A percentile compares a stretch with the other conserved stretches of the same genome.
Conservation (phyloP, 768 basidiomycete species). For the Collybia sp. region DNA sequence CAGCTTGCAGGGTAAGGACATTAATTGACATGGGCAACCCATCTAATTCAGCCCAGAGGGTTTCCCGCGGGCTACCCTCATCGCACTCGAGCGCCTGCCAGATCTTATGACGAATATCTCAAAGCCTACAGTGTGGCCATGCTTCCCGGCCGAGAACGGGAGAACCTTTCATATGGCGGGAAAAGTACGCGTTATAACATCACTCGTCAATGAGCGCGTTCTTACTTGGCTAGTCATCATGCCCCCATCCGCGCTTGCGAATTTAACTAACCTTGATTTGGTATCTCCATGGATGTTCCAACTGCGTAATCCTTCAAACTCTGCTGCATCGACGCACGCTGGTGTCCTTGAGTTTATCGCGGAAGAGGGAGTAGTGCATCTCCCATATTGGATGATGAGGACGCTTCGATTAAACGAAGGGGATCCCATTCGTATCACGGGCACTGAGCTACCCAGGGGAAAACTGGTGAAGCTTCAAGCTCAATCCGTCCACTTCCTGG, state of each 20-base stretch:
- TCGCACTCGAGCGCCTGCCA: constrained; percentile 50
- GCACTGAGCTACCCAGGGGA: constrained; percentile 84
- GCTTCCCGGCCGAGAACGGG: constrained; percentile 80
- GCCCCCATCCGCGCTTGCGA: constrained; percentile 93
- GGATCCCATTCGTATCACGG: constrained; percentile 90
- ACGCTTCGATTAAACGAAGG: constrained; percentile 90
- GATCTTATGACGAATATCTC: constrained; percentile 87
- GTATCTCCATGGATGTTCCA: constrained; percentile 96
- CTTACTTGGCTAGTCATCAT: constrained; percentile 69
- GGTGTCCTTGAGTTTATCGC: constrained; percentile 99
- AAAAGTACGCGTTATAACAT: constrained; percentile 60
- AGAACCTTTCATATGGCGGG: constrained; percentile 94
- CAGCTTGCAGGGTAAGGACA: constrained; percentile 56
- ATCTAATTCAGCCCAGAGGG: constrained; percentile 32
- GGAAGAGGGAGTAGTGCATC: constrained; percentile 90
- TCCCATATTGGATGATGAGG: constrained; percentile 99
- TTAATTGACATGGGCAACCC: neutral
- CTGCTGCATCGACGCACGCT: constrained; percentile 84
- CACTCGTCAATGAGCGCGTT: constrained; percentile 6
- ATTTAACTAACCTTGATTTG: constrained; percentile 81
- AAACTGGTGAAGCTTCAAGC: constrained; percentile 97
- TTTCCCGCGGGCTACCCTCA: constrained; percentile 45
- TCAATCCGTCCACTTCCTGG: constrained; percentile 90
- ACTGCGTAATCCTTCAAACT: constrained; percentile 84
- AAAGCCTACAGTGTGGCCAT: constrained; percentile 96